A percentile compares a stretch with the other conserved stretches of the same genome.
Conservation (phyloP, 148 eudicot genomes). For the Rhododendron ferrugineum region DNA sequence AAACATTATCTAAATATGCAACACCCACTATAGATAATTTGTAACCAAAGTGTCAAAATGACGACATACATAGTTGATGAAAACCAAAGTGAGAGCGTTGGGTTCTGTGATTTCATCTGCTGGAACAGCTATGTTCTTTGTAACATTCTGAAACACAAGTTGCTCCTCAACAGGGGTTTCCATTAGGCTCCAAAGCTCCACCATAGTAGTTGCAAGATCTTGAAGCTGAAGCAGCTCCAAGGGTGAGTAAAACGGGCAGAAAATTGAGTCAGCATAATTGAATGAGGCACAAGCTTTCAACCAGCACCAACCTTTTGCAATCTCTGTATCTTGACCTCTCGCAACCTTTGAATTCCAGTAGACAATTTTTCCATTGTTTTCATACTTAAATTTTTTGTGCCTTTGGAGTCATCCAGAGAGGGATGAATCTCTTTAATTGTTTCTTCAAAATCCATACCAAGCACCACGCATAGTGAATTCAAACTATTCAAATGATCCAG, state of each 20-base stretch:
- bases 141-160: constrained; percentile 52
- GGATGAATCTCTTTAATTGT: constrained; percentile 48
- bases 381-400: constrained; percentile 34
- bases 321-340: constrained; percentile 52
- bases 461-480: constrained; percentile 57
- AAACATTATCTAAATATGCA: neutral
- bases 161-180: constrained; percentile 76
- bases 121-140: constrained; percentile 59
- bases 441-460: constrained; percentile 62
- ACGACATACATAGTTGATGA: constrained; percentile 44
- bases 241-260: neutral
- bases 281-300: neutral
- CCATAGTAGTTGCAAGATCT: constrained; percentile 65
- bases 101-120: constrained; percentile 62
- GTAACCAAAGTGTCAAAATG: neutral
- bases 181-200: constrained; percentile 85
- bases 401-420: constrained; percentile 46
- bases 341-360: constrained; percentile 38
- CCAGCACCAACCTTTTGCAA: constrained; percentile 44
- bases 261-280: neutral
- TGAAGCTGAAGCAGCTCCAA: constrained; percentile 51
- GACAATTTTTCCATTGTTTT: constrained; percentile 49
- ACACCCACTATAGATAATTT: neutral
- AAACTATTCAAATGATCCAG: constrained; percentile 43
- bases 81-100: constrained; percentile 38